Evolutionary conservation across 331 rosid species (phyloP), one percentile per base, ranked within the genome.

Genomic region (Erythrophleum ivorense): DNA sequence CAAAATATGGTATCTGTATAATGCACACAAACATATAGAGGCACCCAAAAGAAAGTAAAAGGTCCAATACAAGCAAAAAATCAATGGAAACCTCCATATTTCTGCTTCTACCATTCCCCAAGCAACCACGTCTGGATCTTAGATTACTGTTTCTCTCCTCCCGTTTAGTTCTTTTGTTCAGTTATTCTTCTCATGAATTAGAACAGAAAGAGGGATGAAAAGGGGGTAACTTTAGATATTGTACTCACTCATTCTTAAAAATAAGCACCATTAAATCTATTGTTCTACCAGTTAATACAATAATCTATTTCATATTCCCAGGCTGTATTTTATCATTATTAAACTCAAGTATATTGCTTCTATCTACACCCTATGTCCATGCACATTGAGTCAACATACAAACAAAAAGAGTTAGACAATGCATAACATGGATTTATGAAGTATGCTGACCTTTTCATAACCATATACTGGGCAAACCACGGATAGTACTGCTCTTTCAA

Each of bases 391-490:
- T 46, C 52, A 33, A 64, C 75, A 68, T 19, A 50, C 65, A 71
- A 16, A 69, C 13, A 73, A 74, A 71, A 52, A 43, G 38, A 10
- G 58, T 34, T 29, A 84, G 33, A 64, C 76, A 65, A 66, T 58
- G 18, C 72, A 80, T 15, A 38, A 78, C 64, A 29, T 3, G 16
- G 48, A 80, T 63, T 65, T 72, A 34, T 18, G 24, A 41, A 62
- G 48, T 53, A 63, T 57, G 48, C 88, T 33, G 55, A 96, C 99
- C 99, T 96, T 89, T 96, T 96, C 99, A 94, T 94, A 60, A 96
- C 99, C 97, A 96, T 94, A 85, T 96, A 96, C 84, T 96, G 93
- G 0, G 99, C 98, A 91, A 96, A 96, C 99, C 99, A 96, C 29
- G 98, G 93, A 90, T 90, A 84, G 84, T 90, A 90, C 80, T 89